phyloP scores from a whole-genome alignment of 495 filamentous ascomycete species.

The Aspergillus baeticus region DNA sequence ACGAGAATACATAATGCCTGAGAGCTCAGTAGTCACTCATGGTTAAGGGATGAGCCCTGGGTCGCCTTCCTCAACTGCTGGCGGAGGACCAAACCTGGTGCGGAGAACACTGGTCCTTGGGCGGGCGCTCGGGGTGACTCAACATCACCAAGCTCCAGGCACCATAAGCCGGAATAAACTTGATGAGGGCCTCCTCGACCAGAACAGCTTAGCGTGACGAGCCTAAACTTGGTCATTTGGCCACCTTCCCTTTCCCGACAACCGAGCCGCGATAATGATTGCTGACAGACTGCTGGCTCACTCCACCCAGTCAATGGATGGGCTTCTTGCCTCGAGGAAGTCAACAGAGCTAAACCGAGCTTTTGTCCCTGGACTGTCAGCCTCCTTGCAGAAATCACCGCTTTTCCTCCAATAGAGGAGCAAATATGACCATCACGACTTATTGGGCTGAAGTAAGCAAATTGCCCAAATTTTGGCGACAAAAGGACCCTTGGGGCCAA shows the following conservation, averaged over 20 bases:
- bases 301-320: neutral
- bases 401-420: no score
- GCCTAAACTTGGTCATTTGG: constrained; percentile 7
- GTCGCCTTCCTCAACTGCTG: no score
- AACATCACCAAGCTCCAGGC: constrained; percentile 6
- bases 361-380: no score
- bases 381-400: no score
- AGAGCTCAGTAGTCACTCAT: no score
- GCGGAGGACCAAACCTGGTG: neutral
- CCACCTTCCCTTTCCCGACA: constrained; percentile 2
- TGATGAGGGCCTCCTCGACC: neutral
- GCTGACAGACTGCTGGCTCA: neutral
- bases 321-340: no score
- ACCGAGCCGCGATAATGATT: neutral
- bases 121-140: constrained; percentile 15
- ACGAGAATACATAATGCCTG: neutral
- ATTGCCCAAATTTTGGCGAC: no score
- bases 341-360: no score
- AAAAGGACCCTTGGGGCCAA: no score
- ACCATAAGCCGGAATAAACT: neutral
- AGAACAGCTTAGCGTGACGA: constrained; percentile 4
- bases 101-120: constrained; percentile 9
- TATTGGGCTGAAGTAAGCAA: no score
- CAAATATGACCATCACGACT: no score
- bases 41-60: no score